These are phyloP conservation scores for Leucoagaricus sp. DNA, from an alignment of 1,284 basidiomycete genomes.

Conservation along the genomic window DNA sequence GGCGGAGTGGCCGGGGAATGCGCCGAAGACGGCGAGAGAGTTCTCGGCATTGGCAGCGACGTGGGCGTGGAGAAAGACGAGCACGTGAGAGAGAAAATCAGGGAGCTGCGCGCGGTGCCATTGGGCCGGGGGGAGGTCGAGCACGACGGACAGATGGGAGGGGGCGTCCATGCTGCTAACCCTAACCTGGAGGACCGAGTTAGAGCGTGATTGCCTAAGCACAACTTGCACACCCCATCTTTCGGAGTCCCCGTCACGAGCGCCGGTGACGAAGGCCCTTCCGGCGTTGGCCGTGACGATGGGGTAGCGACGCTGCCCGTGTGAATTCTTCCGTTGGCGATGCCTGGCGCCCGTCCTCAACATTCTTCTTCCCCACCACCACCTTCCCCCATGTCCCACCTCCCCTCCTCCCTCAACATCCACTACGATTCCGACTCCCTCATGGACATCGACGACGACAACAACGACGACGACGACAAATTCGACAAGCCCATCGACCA, in stretches of 20 bases:
- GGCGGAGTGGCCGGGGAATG: slow-evolving; percentile 78
- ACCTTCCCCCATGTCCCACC: slow-evolving; percentile 30
- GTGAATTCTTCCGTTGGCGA: slow-evolving; percentile 68
- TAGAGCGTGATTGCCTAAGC: slow-evolving; percentile 13
- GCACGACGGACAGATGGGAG: slow-evolving; percentile 77
- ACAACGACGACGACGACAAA: slow-evolving; percentile 37
- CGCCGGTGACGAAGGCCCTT: slow-evolving; percentile 67
- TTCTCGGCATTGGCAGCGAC: slow-evolving; percentile 92
- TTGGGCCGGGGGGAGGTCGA: slow-evolving; percentile 82
- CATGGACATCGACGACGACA: slow-evolving; percentile 44
- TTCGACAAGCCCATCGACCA: slow-evolving; percentile 39
- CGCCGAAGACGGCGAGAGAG: slow-evolving; percentile 88
- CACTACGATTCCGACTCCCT: slow-evolving; percentile 50
- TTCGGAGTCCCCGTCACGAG: slow-evolving; percentile 50
- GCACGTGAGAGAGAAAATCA: slow-evolving; percentile 76
- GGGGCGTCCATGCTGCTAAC: slow-evolving; percentile 31
- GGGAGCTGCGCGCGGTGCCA: slow-evolving; percentile 74
- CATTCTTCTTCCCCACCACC: slow-evolving; percentile 39
- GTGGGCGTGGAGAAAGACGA: slow-evolving; percentile 93
- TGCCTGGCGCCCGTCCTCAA: slow-evolving; percentile 49
- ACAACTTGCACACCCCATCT: slow-evolving; percentile 25
- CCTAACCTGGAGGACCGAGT: slow-evolving; percentile 8
- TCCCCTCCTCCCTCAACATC: slow-evolving; percentile 38
- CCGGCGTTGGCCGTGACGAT: slow-evolving; percentile 68
- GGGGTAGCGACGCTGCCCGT: slow-evolving; percentile 68